phyloP scores from a whole-genome alignment of 2,329 filamentous ascomycete genomes.

The Aspergillus chevalieri region DNA sequence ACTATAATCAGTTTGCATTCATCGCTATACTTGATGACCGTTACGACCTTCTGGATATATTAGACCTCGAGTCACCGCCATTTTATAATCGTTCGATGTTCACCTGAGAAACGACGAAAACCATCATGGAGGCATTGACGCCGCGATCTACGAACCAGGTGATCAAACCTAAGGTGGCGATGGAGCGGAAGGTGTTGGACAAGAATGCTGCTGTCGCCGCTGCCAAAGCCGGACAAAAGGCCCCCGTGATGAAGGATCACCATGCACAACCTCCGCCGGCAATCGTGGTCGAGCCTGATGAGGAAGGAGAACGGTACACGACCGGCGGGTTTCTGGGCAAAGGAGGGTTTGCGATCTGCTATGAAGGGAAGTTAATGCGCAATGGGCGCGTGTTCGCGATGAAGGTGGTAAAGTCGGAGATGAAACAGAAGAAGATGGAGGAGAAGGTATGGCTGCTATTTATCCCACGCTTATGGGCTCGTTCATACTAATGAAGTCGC shows the following conservation, averaged over 20 bases:
- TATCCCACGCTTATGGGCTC: not conserved
- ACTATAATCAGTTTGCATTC: conserved; percentile 7
- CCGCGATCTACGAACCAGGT: conserved; percentile 44
- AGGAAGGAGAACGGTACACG: conserved; percentile 40
- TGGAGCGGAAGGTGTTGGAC: conserved; percentile 34
- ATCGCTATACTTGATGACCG: conserved; percentile 15
- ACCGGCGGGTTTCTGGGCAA: conserved; percentile 44
- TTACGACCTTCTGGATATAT: conserved; percentile 9
- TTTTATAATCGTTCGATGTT: conserved; percentile 20
- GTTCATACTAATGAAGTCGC: conserved; percentile 6
- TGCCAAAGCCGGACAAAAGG: conserved; percentile 23
- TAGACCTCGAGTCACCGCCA: conserved; percentile 1
- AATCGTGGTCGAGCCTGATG: conserved; percentile 40
- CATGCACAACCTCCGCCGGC: conserved; percentile 43
- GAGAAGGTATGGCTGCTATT: conserved; percentile 37
- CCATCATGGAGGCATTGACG: conserved; percentile 44
- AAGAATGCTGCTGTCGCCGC: conserved; percentile 29
- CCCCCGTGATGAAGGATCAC: conserved; percentile 30
- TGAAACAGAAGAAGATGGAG: conserved; percentile 47
- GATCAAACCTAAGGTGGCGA: conserved; percentile 36
- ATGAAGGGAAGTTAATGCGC: conserved; percentile 40
- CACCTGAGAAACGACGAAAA: not conserved
- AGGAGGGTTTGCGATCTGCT: conserved; percentile 47
- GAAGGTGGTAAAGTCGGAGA: conserved; percentile 47
- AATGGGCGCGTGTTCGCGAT: conserved; percentile 44